Evolutionary conservation across 768 basidiomycete species (phyloP).

Genomic region (Gymnopilus junonius): DNA sequence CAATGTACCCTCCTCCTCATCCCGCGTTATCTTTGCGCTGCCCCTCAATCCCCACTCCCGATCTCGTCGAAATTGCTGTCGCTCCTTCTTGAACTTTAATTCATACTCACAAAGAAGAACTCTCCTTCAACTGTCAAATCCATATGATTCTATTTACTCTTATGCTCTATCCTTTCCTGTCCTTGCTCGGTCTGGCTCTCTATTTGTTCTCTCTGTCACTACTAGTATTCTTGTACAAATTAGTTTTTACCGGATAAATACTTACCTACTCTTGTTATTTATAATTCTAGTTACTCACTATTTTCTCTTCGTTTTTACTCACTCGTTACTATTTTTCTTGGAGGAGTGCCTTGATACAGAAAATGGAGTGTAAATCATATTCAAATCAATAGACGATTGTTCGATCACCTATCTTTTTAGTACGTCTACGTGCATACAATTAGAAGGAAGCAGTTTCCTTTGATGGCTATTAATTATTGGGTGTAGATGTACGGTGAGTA

Average conservation of each 20-base stretch:
- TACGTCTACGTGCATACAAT: too few relatives aligned
- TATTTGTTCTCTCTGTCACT: slow-evolving; percentile 5
- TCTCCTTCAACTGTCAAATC: background rate
- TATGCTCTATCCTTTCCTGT: slow-evolving; percentile 5
- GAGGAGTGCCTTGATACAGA: background rate
- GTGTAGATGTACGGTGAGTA: too few relatives aligned
- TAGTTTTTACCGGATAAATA: slow-evolving; percentile 20
- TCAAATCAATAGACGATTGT: background rate
- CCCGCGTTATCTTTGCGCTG: background rate
- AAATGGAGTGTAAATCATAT: background rate
- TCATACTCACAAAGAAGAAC: background rate
- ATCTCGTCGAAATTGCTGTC: background rate
- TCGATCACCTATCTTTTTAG: too few relatives aligned
- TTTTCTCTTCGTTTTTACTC: background rate
- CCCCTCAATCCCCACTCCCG: background rate
- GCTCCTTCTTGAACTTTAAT: background rate
- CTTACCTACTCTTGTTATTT: slow-evolving; percentile 2
- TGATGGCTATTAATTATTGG: too few relatives aligned
- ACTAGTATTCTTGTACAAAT: slow-evolving; percentile 10
- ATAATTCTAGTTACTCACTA: background rate
- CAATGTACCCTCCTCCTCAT: background rate
- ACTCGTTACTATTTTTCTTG: background rate
- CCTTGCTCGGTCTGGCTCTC: background rate
- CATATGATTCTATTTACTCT: background rate
- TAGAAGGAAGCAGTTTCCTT: too few relatives aligned